These are phyloP conservation scores for Triadica sebifera DNA, from an alignment of 345 rosid genomes.

Conservation along the genomic window DNA sequence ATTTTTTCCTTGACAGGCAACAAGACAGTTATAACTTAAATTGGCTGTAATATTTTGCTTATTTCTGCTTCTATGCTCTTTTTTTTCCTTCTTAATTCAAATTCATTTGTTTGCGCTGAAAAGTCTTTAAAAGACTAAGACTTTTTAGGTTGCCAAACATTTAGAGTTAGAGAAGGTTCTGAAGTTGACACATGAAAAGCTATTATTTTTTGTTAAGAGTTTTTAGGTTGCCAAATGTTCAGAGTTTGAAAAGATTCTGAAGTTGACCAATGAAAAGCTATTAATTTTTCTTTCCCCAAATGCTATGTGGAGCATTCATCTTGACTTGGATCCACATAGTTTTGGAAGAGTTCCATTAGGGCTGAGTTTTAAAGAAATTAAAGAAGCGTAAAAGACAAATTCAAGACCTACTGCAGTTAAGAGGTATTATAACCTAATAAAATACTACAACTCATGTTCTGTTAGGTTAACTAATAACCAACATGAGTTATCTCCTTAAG, in stretches of 20 bases:
- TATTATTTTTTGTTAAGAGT: background rate
- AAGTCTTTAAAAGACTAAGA: no score
- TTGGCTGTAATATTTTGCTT: background rate
- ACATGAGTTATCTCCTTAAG: background rate
- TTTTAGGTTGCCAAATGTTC: background rate
- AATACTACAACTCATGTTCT: no score
- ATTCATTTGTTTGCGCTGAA: background rate
- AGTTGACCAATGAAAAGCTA: background rate
- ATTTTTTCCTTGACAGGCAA: conserved; percentile 1
- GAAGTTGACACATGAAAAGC: background rate
- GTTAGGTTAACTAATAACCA: background rate
- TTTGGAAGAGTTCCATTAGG: background rate
- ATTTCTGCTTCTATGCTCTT: background rate
- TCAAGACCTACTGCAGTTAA: background rate
- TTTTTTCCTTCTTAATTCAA: background rate
- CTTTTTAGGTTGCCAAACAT: background rate
- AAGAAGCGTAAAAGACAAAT: background rate
- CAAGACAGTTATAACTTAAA: background rate
- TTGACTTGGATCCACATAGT: background rate
- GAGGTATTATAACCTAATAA: background rate
- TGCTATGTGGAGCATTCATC: background rate
- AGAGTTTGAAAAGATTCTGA: background rate
- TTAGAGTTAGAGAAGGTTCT: background rate
- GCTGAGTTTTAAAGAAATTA: background rate
- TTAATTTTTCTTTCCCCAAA: background rate